Base-by-base conservation (phyloP, 1,139 yeast species). In the Sugiyamaella castrensis region DNA sequence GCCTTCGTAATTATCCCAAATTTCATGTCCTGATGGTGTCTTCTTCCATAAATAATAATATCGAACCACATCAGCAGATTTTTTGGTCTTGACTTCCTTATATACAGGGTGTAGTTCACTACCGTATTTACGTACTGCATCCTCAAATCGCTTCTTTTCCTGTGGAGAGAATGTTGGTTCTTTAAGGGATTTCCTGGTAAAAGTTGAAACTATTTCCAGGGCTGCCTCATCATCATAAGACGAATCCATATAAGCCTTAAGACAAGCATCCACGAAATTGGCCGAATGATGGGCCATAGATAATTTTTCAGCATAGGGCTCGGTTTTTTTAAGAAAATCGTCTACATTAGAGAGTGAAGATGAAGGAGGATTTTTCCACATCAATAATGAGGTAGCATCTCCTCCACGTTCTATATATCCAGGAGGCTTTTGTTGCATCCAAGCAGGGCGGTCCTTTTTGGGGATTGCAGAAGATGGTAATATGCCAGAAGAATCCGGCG, bases 41-140 rank as follows among this genome's bases (percentile, higher is more conserved):
- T 91, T 91, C 66, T 91, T 91, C 98, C 98, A 91, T 46, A 86
- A 70, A 61, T 91, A 91, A 62, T 87, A 91, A 63, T 77, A 91
- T 47, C 96, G 69, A 0, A 91, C 97, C 54, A 89, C 76, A 81
- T 84, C 86, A 0, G 91, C 77, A 47, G 81, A 71, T 0, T 87
- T 73, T 57, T 86, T 94, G 0, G 89, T 75, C 37, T 76, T 76
- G 5, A 91, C 94, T 54, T 75, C 77, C 60, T 81, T 78, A 57
- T 67, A 79, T 0, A 87, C 94, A 1, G 86, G 88, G 60, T 80
- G 81, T 19, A 91, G 68, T 61, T 91, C 96, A 62, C 88, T 82
- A 7, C 97, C 98, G 63, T 78, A 77, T 51, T 77, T 75, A 34
- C 72, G 72, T 4, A 91, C 89, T 1, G 87, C 96, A 15, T 77